Base-by-base conservation (phyloP, 1,284 basidiomycete genomes). In the Laetiporus sulphureus region DNA sequence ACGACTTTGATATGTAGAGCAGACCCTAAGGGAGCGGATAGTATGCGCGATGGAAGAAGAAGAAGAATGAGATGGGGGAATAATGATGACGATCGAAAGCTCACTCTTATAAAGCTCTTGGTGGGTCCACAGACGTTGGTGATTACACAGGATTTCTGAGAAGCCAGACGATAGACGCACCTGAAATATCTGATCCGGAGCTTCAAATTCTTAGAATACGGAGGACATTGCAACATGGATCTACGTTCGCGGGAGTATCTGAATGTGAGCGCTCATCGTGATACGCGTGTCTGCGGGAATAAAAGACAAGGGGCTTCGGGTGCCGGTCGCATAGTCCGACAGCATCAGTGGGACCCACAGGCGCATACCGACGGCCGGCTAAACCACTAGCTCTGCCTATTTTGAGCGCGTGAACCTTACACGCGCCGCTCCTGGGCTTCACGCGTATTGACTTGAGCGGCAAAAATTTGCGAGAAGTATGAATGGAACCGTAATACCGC, bases 181-280 rank as follows among this genome's bases (percentile, higher is more conserved):
- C 35, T 31, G 30, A 8, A 27, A 38, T 3, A 36, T 24, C 35
- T 37, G 40, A 38, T 45, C 30, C 44, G 44, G 44, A 41, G 22
- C 34, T 41, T 32, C 12, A 41, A 42, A 38, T 33, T 31, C 11
- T 34, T 19, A 7, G 16, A 36, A 36, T 21, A 34, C 38, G 34
- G 8, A 34, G 44, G 32, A 18, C 32, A n/a, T 24, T 21, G 41
- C 37, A 42, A 38, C 44, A 46, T 42, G 44, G 37, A 46, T 40
- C 32, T 36, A 46, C 44, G 36, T 38, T 46, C 44, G 44, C 44
- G 44, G 44, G 44, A 46, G 31, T 4, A 16, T 13, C 37, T 13
- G 10, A 13, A 38, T 15, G 15, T 13, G 38, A 32, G 36, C 39
- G 39, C 44, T 19, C 13, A 22, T 19, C 23, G 21, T 40, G 30